Conservation (phyloP, 345 rosid genomes). For the Rhodamnia argentea region DNA sequence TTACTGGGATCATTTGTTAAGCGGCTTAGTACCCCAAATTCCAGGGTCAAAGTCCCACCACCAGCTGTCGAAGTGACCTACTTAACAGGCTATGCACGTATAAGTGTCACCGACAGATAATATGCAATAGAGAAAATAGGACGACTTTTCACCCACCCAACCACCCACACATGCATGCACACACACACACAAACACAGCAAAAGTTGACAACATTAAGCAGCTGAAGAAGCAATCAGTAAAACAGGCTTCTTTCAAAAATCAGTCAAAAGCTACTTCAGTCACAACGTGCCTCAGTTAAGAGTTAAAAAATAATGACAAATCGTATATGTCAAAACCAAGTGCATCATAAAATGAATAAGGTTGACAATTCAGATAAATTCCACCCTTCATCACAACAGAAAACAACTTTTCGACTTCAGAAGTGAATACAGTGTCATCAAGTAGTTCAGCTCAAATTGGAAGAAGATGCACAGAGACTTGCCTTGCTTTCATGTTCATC, state of each 20-base stretch:
- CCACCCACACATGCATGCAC: not conserved
- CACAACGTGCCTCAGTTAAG: not conserved
- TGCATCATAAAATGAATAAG: not conserved
- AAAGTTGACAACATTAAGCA: not conserved
- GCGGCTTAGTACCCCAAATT: slow-evolving; percentile 87
- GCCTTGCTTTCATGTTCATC: slow-evolving; percentile 98
- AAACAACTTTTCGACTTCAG: not conserved
- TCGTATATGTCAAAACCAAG: not conserved
- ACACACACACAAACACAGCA: not conserved
- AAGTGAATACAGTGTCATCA: not conserved
- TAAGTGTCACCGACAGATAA: not conserved
- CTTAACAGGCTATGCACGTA: not conserved
- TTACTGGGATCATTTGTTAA: slow-evolving; percentile 92
- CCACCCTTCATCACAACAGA: not conserved
- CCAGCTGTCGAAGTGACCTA: slow-evolving; percentile 99
- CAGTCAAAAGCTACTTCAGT: not conserved
- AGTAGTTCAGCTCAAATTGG: not conserved
- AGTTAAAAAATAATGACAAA: not conserved
- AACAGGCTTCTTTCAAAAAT: not conserved
- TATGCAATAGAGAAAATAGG: not conserved
- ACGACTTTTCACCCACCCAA: not conserved
- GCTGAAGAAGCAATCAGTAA: not conserved
- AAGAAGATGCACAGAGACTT: slow-evolving; percentile 8
- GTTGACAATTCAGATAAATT: not conserved
- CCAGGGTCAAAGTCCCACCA: slow-evolving; percentile 96